These are phyloP conservation scores for Leishmania major DNA, from an alignment of 208 protist genomes.

Conservation along the genomic window DNA sequence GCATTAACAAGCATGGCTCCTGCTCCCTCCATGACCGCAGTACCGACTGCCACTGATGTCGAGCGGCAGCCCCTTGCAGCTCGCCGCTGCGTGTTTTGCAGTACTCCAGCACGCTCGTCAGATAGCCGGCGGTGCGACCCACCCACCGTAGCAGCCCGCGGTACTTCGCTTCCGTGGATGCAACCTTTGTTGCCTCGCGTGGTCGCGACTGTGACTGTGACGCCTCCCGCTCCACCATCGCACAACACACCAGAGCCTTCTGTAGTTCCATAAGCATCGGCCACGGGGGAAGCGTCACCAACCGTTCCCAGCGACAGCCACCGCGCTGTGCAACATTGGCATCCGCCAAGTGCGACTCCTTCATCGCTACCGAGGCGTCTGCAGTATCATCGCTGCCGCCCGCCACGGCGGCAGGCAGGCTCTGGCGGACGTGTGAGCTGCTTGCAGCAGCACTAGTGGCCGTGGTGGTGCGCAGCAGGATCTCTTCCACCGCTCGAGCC, in stretches of 20 bases:
- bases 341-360: slow-evolving; percentile 1
- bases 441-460: not conserved
- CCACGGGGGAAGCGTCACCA: slow-evolving; percentile 19
- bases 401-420: not conserved
- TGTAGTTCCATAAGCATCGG: slow-evolving; percentile 35
- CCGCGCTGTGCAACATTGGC: slow-evolving; percentile 6
- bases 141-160: slow-evolving; percentile 25
- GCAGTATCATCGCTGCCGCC: not conserved
- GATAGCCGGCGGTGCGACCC: slow-evolving; percentile 18
- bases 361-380: not conserved
- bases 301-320: slow-evolving; percentile 18
- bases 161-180: slow-evolving; percentile 23
- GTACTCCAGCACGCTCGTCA: slow-evolving; percentile 3
- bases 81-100: slow-evolving; percentile 7
- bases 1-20: slow-evolving; percentile 35
- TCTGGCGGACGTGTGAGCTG: not conserved
- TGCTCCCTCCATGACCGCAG: slow-evolving; percentile 28
- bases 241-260: slow-evolving; percentile 45
- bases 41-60: slow-evolving; percentile 28
- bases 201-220: not conserved
- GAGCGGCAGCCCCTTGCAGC: slow-evolving; percentile 11
- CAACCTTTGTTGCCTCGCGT: not conserved
- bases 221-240: slow-evolving; percentile 33
- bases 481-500: slow-evolving; percentile 34
- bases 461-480: slow-evolving; percentile 30